Evolutionary conservation across 371 early-diverging fungal genomes (phyloP).

Genomic region (Mucor velutinosus): DNA sequence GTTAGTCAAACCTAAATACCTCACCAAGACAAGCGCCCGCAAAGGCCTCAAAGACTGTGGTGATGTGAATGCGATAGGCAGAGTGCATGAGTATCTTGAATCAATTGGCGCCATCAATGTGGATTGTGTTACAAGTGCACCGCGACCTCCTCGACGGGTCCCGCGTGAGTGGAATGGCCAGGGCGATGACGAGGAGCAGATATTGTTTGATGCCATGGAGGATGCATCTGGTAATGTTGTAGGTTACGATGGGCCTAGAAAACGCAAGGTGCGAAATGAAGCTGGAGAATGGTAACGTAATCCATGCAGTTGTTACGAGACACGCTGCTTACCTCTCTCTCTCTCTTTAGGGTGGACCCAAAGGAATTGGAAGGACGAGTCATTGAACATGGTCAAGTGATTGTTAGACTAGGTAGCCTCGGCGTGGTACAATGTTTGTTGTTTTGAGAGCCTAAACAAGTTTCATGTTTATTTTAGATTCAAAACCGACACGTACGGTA

Average conservation of each 20-base stretch:
- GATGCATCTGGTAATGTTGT: constrained; percentile 40
- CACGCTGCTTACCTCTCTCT: neutral
- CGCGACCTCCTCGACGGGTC: constrained; percentile 35
- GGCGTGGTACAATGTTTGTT: neutral
- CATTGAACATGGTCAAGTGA: constrained; percentile 56
- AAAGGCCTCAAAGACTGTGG: constrained; percentile 65
- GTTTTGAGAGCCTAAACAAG: neutral
- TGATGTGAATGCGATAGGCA: constrained; percentile 90
- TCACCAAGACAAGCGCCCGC: constrained; percentile 57
- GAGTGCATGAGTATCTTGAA: constrained; percentile 87
- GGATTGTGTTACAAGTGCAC: constrained; percentile 42
- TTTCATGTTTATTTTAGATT: constrained; percentile 15
- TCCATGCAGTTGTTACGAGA: neutral
- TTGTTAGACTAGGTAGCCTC: constrained; percentile 11
- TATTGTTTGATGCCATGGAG: constrained; percentile 4
- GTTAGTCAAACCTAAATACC: constrained; percentile 61
- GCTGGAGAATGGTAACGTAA: constrained; percentile 21
- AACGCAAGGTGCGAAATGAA: constrained; percentile 65
- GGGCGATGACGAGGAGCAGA: constrained; percentile 7
- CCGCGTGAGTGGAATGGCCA: constrained; percentile 10
- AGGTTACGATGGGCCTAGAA: constrained; percentile 51
- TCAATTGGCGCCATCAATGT: constrained; percentile 80
- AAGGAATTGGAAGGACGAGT: constrained; percentile 66
- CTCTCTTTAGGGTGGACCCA: constrained; percentile 61
- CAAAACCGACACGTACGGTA: constrained; percentile 40